Evolutionary conservation across 768 basidiomycete species (phyloP).

Genomic region (Trametes sanguinea): DNA sequence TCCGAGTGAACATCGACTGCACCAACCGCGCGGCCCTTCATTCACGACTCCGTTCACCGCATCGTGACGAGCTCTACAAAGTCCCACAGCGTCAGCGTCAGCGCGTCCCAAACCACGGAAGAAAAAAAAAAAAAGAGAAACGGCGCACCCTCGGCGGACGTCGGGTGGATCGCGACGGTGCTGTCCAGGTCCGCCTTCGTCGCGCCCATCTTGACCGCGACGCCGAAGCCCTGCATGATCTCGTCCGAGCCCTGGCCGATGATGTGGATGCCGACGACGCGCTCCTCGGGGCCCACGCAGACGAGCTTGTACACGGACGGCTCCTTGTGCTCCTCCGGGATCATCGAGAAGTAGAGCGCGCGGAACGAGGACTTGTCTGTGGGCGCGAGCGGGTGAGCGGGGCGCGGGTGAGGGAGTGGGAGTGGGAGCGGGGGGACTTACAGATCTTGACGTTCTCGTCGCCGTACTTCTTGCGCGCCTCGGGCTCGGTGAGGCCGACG

Average conservation of each 20-base stretch:
- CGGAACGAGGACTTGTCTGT: conserved; percentile 80
- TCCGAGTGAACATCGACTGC: background rate
- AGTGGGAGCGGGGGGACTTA: conserved; percentile 40
- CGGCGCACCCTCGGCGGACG: conserved; percentile 69
- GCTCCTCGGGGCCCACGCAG: conserved; percentile 84
- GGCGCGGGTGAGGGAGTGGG: background rate
- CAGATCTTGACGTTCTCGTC: conserved; percentile 88
- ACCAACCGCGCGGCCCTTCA: no score
- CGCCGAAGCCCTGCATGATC: conserved; percentile 91
- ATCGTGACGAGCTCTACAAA: conserved; percentile 57
- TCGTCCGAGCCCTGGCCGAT: conserved; percentile 93
- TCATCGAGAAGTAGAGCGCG: conserved; percentile 90
- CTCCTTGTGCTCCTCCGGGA: conserved; percentile 88
- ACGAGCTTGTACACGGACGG: conserved; percentile 94
- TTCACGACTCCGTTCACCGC: conserved; percentile 34
- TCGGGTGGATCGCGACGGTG: conserved; percentile 92
- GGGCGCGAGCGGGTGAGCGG: background rate
- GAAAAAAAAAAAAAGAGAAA: background rate
- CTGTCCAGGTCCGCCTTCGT: conserved; percentile 82
- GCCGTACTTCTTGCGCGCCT: conserved; percentile 88
- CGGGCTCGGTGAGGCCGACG: conserved; percentile 90
- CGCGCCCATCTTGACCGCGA: conserved; percentile 97
- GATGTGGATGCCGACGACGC: conserved; percentile 94
- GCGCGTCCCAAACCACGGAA: background rate
- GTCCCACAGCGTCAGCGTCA: conserved; percentile 22